Base-by-base conservation (phyloP, 805 yeast species). In the Starmerella floricola region DNA sequence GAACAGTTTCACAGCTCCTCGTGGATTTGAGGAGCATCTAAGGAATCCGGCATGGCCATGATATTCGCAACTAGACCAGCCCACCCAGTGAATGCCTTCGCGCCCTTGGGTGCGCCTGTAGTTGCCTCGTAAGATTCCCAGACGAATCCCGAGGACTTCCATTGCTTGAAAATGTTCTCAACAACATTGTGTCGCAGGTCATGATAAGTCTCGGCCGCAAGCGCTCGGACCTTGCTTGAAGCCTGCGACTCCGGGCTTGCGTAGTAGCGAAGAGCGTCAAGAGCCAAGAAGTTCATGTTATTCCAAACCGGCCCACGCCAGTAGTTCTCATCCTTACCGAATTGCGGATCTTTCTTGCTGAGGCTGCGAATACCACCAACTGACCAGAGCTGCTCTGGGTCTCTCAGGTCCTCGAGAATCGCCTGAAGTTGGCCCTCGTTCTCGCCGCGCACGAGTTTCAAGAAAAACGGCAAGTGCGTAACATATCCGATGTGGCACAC, bases 291-390 rank as follows among this genome's bases (percentile, higher is more conserved):
- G 64, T 91, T 91, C 55, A 91, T 81, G 59, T 86, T 82, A 52
- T 86, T 67, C 97, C 97, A 91, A 21, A 91, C 69, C 16, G 93
- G 84, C 1, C 95, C 91, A 49, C 95, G 73, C 98, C 98, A 91
- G 64, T 91, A 91, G 61, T 88, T 78, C 56, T 91, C 98, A 6
- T 71, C 88, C 0, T 78, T 73, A 42, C 80, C 80, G 62, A 79
- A 91, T 45, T 56, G 63, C 17, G 64, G 64, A 53, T 82, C 87
- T 4, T 67, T 52, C 53, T 74, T 76, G 1, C 95, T 81, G 29
- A 91, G 64, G 0, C 94, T 81, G 48, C 95, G 68, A 29, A 91
- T 65, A 12, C 98, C 98, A 51, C 58, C 85, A 1, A 70, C 71
- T 6, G 84, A 63, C 81, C 91, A 87, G 40, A 91, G 62, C 54